These are phyloP conservation scores for Daldinia loculata DNA, from an alignment of 495 filamentous ascomycete genomes.

Conservation along the genomic window DNA sequence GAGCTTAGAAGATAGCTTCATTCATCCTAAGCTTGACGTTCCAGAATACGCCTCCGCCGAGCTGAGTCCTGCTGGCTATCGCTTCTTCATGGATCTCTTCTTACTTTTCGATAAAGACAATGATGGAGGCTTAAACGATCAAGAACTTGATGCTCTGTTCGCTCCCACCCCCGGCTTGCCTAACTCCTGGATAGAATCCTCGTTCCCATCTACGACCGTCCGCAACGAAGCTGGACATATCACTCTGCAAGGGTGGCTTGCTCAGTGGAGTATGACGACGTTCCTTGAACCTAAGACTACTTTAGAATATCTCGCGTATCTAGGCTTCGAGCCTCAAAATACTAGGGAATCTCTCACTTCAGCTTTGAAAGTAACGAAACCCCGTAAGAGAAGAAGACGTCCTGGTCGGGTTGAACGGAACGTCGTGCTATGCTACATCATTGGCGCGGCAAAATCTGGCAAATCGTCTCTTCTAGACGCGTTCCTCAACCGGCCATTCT, in stretches of 20 bases:
- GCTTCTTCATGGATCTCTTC: conserved; percentile 97
- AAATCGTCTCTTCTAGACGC: conserved; percentile 90
- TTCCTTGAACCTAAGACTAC: conserved; percentile 95
- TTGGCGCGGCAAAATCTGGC: conserved; percentile 82
- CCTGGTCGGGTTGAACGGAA: conserved; percentile 90
- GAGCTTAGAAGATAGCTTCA: conserved; percentile 85
- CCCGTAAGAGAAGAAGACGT: conserved; percentile 81
- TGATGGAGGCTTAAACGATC: conserved; percentile 88
- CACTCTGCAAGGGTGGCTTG: conserved; percentile 96
- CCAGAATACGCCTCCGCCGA: conserved; percentile 91
- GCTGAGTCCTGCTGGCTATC: conserved; percentile 91
- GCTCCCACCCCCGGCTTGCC: conserved; percentile 93
- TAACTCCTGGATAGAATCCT: conserved; percentile 81
- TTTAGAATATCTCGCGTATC: conserved; percentile 91
- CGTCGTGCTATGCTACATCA: conserved; percentile 94
- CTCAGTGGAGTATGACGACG: conserved; percentile 99
- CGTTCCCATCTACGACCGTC: conserved; percentile 92
- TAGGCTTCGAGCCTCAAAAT: conserved; percentile 79
- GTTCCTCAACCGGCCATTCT: conserved; percentile 89
- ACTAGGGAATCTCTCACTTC: conserved; percentile 75
- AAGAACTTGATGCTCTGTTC: conserved; percentile 85
- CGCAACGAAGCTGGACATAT: conserved; percentile 95
- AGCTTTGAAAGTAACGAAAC: conserved; percentile 89
- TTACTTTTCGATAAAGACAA: conserved; percentile 96
- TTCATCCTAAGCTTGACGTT: conserved; percentile 94